Conservation (phyloP, 1,284 basidiomycete species). For the Ustilago tritici region DNA sequence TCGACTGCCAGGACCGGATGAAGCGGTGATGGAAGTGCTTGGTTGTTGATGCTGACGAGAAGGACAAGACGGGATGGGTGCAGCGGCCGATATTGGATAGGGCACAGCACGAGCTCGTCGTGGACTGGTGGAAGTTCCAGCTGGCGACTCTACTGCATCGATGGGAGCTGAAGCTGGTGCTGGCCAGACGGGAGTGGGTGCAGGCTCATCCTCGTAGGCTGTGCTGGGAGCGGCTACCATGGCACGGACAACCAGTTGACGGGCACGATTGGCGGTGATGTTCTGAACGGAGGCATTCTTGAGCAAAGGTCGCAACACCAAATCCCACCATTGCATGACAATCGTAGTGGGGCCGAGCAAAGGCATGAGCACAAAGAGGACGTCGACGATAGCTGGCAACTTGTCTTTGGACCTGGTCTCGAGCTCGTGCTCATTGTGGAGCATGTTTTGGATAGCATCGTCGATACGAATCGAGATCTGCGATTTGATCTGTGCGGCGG, state of each 20-base stretch:
- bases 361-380: conserved; percentile 49
- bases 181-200: conserved; percentile 50
- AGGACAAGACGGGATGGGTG: conserved; percentile 29
- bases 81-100: conserved; percentile 47
- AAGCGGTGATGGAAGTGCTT: conserved; percentile 17
- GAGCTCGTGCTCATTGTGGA: conserved; percentile 49
- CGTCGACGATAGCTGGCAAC: conserved; percentile 49
- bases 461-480: conserved; percentile 53
- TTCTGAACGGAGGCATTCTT: conserved; percentile 46
- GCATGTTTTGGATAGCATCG: conserved; percentile 42
- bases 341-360: conserved; percentile 50
- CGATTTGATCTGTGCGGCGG: conserved; percentile 43
- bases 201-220: conserved; percentile 59
- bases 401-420: conserved; percentile 39
- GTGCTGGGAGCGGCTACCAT: conserved; percentile 53
- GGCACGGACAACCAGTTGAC: conserved; percentile 55
- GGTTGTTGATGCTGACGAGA: conserved; percentile 30
- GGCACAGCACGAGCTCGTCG: conserved; percentile 48
- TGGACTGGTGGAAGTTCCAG: conserved; percentile 12
- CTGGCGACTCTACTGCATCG: conserved; percentile 6
- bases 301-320: conserved; percentile 60
- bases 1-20: conserved; percentile 24
- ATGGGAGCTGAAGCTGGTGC: conserved; percentile 6
- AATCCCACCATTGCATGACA: conserved; percentile 65
- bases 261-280: conserved; percentile 49